These are phyloP conservation scores for Chlorella sp. DNA, from an alignment of 139 green algal genomes.

Conservation along the genomic window DNA sequence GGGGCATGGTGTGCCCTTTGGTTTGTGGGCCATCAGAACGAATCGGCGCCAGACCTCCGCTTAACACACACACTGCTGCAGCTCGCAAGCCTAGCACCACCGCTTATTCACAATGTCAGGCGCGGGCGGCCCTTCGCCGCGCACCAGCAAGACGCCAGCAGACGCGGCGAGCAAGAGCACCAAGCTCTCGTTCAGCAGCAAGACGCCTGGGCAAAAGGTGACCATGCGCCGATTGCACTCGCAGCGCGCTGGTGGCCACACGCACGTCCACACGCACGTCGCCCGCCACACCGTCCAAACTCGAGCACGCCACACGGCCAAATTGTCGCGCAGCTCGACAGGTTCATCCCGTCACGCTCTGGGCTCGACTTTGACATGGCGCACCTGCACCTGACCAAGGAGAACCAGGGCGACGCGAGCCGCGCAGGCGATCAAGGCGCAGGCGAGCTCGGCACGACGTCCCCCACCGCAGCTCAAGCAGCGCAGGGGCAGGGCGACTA, in stretches of 20 bases:
- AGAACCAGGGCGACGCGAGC: slow-evolving; percentile 27
- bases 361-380: slow-evolving; percentile 80
- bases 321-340: slow-evolving; percentile 63
- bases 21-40: too few relatives aligned
- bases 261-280: too few relatives aligned
- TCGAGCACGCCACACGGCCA: too few relatives aligned
- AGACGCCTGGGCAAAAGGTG: slow-evolving; percentile 1
- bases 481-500: slow-evolving; percentile 76
- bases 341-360: slow-evolving; percentile 87
- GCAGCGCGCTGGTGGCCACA: too few relatives aligned
- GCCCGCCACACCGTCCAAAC: too few relatives aligned
- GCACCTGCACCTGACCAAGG: slow-evolving; percentile 70
- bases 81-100: too few relatives aligned
- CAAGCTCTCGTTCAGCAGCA: not conserved
- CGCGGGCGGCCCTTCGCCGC: too few relatives aligned
- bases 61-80: too few relatives aligned
- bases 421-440: not conserved
- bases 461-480: too few relatives aligned
- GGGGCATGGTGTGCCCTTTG: too few relatives aligned
- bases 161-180: not conserved
- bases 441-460: slow-evolving; percentile 2
- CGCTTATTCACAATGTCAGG: too few relatives aligned
- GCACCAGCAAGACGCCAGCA: not conserved
- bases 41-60: too few relatives aligned
- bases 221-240: not conserved